Conservation (phyloP, 805 yeast species). For the Scheffersomyces stipitis region DNA sequence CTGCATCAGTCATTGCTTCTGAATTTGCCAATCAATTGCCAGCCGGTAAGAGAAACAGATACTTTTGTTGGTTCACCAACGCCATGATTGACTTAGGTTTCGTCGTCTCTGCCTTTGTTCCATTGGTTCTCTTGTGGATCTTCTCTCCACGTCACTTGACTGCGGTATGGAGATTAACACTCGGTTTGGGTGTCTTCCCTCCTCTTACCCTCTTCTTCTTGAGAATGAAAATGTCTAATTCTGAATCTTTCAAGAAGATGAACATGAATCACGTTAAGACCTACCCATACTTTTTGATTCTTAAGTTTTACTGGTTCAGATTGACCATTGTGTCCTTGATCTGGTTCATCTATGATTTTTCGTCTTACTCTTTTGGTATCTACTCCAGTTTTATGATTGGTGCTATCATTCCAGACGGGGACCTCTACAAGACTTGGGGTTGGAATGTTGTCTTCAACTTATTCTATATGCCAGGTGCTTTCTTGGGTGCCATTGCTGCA, state of each 20-base stretch:
- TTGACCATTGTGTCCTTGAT: slow-evolving; percentile 64
- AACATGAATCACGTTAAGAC: slow-evolving; percentile 56
- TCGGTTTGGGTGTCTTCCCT: slow-evolving; percentile 86
- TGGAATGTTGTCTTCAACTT: slow-evolving; percentile 88
- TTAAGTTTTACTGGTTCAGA: slow-evolving; percentile 85
- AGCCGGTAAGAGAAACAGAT: slow-evolving; percentile 79
- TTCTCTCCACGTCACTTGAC: slow-evolving; percentile 66
- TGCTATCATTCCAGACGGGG: slow-evolving; percentile 54
- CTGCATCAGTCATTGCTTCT: slow-evolving; percentile 89
- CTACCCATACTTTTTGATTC: slow-evolving; percentile 64
- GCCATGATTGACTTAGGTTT: slow-evolving; percentile 85
- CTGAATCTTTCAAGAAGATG: slow-evolving; percentile 65
- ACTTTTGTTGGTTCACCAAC: slow-evolving; percentile 85
- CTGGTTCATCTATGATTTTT: slow-evolving; percentile 91
- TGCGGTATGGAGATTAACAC: slow-evolving; percentile 86
- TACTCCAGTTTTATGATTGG: slow-evolving; percentile 74
- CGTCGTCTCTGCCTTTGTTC: slow-evolving; percentile 78
- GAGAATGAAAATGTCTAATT: slow-evolving; percentile 73
- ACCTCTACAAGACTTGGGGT: slow-evolving; percentile 74
- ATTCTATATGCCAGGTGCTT: slow-evolving; percentile 87
- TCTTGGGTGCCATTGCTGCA: slow-evolving; percentile 74
- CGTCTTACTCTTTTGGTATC: slow-evolving; percentile 81
- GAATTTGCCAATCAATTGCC: slow-evolving; percentile 80
- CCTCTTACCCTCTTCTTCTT: slow-evolving; percentile 74
- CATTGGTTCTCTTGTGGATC: slow-evolving; percentile 82